A percentile compares a stretch with the other conserved stretches of the same genome.
phyloP scores from a whole-genome alignment of 805 yeast species.

The Yarrowia keelungensis region DNA sequence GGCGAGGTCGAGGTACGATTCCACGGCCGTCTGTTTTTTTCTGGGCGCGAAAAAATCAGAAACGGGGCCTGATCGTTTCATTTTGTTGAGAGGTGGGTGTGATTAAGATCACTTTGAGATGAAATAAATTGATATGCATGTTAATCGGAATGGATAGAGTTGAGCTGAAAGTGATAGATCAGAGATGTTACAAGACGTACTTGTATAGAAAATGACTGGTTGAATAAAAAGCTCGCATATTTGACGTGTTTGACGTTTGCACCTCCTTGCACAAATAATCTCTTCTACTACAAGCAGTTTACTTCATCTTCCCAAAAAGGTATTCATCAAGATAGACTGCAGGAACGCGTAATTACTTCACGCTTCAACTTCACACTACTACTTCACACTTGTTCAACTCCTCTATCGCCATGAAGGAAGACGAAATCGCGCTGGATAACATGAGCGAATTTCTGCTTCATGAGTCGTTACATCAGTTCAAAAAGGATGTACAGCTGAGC shows the following conservation, averaged over 20 bases:
- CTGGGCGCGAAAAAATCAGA: slow-evolving; percentile 34
- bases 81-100: not conserved
- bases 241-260: too few relatives aligned
- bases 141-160: not conserved
- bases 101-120: not conserved
- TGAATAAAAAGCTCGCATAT: too few relatives aligned
- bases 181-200: too few relatives aligned
- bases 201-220: too few relatives aligned
- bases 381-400: too few relatives aligned
- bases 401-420: not conserved
- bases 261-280: too few relatives aligned
- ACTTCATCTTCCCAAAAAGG: too few relatives aligned
- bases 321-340: too few relatives aligned
- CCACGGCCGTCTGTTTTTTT: slow-evolving; percentile 7
- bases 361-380: too few relatives aligned
- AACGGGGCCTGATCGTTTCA: slow-evolving; percentile 24
- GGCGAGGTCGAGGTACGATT: not conserved
- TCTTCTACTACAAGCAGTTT: too few relatives aligned
- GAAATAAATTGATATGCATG: not conserved
- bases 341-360: too few relatives aligned
- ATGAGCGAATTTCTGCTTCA: slow-evolving; percentile 3
- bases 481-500: not conserved
- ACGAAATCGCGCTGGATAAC: slow-evolving; percentile 8
- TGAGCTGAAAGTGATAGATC: not conserved
- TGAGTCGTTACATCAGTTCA: not conserved